Evolutionary conservation across 2,329 filamentous ascomycete genomes (phyloP).

Genomic region (Colletotrichum sp.): DNA sequence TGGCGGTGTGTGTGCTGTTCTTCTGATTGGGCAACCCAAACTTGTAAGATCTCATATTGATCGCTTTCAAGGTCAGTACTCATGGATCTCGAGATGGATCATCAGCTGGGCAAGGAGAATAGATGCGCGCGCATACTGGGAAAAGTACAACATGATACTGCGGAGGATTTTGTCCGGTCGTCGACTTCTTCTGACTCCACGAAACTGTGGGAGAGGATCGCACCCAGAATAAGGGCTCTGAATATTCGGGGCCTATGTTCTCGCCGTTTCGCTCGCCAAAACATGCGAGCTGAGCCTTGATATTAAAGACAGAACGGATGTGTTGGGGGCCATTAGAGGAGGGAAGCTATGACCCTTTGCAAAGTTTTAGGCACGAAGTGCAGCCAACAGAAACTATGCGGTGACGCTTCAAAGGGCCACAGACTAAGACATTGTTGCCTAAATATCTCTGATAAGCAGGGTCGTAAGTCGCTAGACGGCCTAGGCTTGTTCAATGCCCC

Average conservation of each 20-base stretch:
- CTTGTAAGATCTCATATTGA: neutral
- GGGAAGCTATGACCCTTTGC: neutral
- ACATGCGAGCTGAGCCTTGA: neutral
- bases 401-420: neutral
- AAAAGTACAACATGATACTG: neutral
- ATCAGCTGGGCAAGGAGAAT: neutral
- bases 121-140: neutral
- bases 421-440: neutral
- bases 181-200: neutral
- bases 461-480: neutral
- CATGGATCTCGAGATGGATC: neutral
- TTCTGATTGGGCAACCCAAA: neutral
- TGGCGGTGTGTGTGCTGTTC: neutral
- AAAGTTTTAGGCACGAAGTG: neutral
- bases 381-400: neutral
- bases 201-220: neutral
- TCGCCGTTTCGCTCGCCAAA: neutral
- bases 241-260: neutral
- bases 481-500: neutral
- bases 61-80: neutral
- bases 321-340: neutral
- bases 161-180: neutral
- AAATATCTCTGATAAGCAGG: neutral
- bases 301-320: too few relatives aligned
- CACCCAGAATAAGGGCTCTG: rapidly evolving